A percentile compares a stretch with the other conserved stretches of the same genome.
Evolutionary conservation across 345 rosid genomes (phyloP).

Genomic region (Arabidopsis suecica): DNA sequence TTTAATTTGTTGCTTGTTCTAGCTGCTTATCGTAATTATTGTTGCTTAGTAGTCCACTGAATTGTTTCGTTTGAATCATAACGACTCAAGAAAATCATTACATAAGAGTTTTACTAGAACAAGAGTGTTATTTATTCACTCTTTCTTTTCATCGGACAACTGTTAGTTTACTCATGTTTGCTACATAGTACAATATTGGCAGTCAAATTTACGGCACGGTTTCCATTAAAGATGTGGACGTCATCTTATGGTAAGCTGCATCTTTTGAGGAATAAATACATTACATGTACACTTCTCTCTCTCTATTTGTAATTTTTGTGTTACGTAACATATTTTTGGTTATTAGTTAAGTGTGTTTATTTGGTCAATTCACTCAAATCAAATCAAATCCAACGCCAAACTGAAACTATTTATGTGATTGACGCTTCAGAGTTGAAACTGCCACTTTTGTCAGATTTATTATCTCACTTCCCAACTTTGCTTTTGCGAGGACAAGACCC

Average conservation of each 20-base stretch:
- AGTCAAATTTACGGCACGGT: neutral
- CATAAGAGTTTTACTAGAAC: neutral
- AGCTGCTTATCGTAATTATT: neutral
- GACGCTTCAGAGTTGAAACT: constrained; percentile 6
- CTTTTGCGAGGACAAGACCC: neutral
- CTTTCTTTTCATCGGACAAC: neutral
- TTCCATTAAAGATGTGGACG: neutral
- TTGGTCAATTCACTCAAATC: neutral
- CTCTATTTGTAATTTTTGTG: neutral
- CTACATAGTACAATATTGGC: neutral
- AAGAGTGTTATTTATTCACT: neutral
- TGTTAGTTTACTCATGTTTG: constrained; percentile 10
- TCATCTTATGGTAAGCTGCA: neutral
- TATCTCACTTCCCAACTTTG: constrained; percentile 1
- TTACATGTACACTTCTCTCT: neutral
- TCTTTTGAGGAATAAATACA: neutral
- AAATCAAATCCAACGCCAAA: neutral
- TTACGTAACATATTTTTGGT: neutral
- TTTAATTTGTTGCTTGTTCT: neutral
- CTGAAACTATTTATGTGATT: neutral
- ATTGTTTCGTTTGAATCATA: neutral
- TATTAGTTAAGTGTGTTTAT: neutral
- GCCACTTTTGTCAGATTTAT: constrained; percentile 1
- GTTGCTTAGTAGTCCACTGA: neutral
- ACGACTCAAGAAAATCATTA: neutral